Percentiles rank a stretch among this genome's conserved stretches.
Conservation (phyloP, 2,329 filamentous ascomycete genomes). For the Ophiostoma quercus region DNA sequence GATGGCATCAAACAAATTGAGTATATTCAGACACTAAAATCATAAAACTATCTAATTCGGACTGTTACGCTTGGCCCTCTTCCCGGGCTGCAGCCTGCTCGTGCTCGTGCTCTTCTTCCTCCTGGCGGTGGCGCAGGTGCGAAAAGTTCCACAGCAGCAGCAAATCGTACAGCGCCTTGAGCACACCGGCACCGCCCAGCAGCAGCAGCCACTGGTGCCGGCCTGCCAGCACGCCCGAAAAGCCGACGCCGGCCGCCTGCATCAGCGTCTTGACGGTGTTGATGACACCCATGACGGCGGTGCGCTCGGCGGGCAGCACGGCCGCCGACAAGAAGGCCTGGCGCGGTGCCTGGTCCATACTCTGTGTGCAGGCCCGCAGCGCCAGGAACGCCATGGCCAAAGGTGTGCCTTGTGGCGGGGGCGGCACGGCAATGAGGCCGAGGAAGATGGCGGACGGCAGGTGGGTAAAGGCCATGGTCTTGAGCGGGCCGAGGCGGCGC, state of each 20-base stretch:
- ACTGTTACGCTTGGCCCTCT: not conserved
- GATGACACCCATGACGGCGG: slow-evolving; percentile 64
- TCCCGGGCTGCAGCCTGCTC: not conserved
- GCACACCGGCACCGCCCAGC: slow-evolving; percentile 26
- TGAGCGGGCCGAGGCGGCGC: slow-evolving; percentile 44
- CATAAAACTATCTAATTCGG: too few species aligned
- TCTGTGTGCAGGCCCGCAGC: slow-evolving; percentile 56
- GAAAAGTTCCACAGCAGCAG: slow-evolving; percentile 36
- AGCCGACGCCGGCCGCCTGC: slow-evolving; percentile 56
- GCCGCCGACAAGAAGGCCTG: slow-evolving; percentile 64
- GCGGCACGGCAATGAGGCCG: slow-evolving; percentile 44
- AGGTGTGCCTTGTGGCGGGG: slow-evolving; percentile 16
- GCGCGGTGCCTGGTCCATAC: slow-evolving; percentile 67
- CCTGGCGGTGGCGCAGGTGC: not conserved
- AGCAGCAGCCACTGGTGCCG: slow-evolving; percentile 24
- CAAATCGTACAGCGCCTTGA: slow-evolving; percentile 28
- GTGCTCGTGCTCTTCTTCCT: slow-evolving; percentile 3
- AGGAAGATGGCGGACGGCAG: slow-evolving; percentile 63
- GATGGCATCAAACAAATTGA: too few species aligned
- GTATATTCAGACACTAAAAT: too few species aligned
- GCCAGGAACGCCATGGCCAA: slow-evolving; percentile 50
- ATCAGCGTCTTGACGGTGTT: slow-evolving; percentile 64
- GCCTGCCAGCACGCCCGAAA: slow-evolving; percentile 59
- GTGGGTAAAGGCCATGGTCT: slow-evolving; percentile 73
- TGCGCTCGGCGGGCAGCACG: slow-evolving; percentile 60